Percentiles rank a stretch among this genome's conserved stretches.
phyloP scores from a whole-genome alignment of 1,284 basidiomycete species.

The Peniophora sp. region DNA sequence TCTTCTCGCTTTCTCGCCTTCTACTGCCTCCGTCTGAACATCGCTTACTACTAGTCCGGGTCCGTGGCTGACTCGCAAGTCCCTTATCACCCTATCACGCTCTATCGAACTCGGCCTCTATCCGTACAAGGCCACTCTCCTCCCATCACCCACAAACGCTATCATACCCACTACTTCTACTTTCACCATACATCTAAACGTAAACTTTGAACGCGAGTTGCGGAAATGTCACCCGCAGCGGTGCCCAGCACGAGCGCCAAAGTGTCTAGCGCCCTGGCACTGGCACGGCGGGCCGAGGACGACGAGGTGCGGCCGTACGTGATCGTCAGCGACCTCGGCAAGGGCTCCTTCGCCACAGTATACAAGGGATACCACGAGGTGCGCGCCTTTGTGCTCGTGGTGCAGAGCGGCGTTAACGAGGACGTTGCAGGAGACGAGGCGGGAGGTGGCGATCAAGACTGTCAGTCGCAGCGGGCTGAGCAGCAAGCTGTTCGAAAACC shows the following conservation, averaged over 20 bases:
- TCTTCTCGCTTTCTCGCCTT: too few relatives aligned
- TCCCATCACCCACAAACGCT: neutral
- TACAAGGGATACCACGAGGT: slow-evolving; percentile 90
- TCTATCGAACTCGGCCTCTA: neutral
- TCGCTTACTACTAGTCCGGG: too few relatives aligned
- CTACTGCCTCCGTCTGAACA: too few relatives aligned
- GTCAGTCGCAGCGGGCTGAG: slow-evolving; percentile 87
- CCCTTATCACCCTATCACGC: too few relatives aligned
- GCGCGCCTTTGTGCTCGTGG: too few relatives aligned
- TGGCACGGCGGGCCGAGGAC: slow-evolving; percentile 32
- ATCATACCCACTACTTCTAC: too few relatives aligned
- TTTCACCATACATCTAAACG: too few relatives aligned
- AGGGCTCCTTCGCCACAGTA: slow-evolving; percentile 94
- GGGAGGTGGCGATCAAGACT: slow-evolving; percentile 90
- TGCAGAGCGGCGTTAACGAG: neutral
- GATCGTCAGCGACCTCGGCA: slow-evolving; percentile 66
- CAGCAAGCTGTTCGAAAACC: slow-evolving; percentile 90
- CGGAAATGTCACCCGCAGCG: slow-evolving; percentile 9
- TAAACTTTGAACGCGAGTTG: too few relatives aligned
- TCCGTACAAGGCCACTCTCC: neutral
- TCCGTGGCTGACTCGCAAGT: too few relatives aligned
- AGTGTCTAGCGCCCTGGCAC: slow-evolving; percentile 3
- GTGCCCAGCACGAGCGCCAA: slow-evolving; percentile 6
- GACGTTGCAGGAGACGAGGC: slow-evolving; percentile 56
- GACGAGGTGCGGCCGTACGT: slow-evolving; percentile 68